Conservation (phyloP, 306 rosid species). For the Cucurbita argyrosperma region DNA sequence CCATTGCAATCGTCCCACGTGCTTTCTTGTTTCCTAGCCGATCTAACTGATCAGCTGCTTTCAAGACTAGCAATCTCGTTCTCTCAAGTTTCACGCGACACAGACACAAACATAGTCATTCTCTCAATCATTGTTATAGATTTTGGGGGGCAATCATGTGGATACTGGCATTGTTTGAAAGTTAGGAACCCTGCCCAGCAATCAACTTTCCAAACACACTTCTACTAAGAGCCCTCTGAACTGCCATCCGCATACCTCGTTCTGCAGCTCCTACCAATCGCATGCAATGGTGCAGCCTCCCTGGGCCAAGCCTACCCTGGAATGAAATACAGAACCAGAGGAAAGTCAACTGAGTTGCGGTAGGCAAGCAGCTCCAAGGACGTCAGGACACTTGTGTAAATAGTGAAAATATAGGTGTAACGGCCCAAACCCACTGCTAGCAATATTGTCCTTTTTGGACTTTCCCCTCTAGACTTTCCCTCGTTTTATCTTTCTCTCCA, state of each 20-base stretch:
- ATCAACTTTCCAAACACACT: conserved; percentile 74
- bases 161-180: conserved; percentile 66
- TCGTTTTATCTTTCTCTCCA: too few relatives aligned
- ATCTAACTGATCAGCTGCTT: conserved; percentile 93
- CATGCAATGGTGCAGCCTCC: conserved; percentile 99
- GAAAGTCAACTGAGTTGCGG: background rate
- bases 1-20: conserved; percentile 87
- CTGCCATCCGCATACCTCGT: conserved; percentile 79
- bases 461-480: too few relatives aligned
- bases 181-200: conserved; percentile 88
- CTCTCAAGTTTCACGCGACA: conserved; percentile 82
- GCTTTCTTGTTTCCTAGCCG: conserved; percentile 74
- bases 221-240: conserved; percentile 72
- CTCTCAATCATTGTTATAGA: background rate
- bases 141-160: background rate
- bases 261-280: conserved; percentile 87
- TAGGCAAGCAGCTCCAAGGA: background rate
- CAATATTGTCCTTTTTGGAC: too few relatives aligned
- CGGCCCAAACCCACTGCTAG: too few relatives aligned
- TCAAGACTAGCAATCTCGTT: conserved; percentile 73
- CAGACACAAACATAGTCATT: conserved; percentile 17
- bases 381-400: background rate
- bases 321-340: conserved; percentile 2
- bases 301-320: conserved; percentile 96
- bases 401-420: background rate